Conservation (phyloP, 169 alveolate genomes). For the Eimeria praecox region DNA sequence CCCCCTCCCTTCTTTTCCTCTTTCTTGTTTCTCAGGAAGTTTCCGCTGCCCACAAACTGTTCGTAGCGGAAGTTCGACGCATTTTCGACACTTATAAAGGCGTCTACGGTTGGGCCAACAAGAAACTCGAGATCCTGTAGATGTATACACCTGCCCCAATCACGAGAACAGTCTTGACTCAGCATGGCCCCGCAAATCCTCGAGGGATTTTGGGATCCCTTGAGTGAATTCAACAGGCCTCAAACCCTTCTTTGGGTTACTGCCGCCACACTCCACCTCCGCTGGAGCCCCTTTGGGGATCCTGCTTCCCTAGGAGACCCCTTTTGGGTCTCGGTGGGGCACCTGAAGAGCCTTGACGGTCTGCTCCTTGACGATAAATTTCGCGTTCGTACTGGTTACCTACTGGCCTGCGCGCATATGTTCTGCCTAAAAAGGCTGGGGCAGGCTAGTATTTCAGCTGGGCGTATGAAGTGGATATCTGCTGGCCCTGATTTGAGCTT, state of each 20-base stretch:
- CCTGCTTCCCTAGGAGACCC: not conserved
- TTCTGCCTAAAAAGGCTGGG: not conserved
- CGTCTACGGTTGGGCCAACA: slow-evolving; percentile 77
- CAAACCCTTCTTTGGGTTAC: not conserved
- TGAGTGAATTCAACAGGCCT: not conserved
- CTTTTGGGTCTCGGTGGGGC: not conserved
- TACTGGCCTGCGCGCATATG: not conserved
- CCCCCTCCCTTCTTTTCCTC: not conserved
- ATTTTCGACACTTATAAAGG: slow-evolving; percentile 77
- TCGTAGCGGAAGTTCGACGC: slow-evolving; percentile 68
- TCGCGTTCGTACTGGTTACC: not conserved
- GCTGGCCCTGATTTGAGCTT: not conserved
- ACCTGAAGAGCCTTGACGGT: not conserved
- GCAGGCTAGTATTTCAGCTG: not conserved
- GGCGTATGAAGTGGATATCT: not conserved
- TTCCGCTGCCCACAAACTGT: slow-evolving; percentile 51
- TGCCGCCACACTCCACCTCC: not conserved
- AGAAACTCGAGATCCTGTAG: slow-evolving; percentile 69
- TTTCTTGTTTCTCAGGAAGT: slow-evolving; percentile 64
- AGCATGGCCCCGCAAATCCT: not conserved
- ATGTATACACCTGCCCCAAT: not conserved
- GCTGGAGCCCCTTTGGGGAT: not conserved
- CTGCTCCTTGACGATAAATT: not conserved
- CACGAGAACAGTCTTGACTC: not conserved
- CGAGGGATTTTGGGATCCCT: not conserved